Conservation (phyloP, 768 basidiomycete genomes). For the Lepiota venenata region DNA sequence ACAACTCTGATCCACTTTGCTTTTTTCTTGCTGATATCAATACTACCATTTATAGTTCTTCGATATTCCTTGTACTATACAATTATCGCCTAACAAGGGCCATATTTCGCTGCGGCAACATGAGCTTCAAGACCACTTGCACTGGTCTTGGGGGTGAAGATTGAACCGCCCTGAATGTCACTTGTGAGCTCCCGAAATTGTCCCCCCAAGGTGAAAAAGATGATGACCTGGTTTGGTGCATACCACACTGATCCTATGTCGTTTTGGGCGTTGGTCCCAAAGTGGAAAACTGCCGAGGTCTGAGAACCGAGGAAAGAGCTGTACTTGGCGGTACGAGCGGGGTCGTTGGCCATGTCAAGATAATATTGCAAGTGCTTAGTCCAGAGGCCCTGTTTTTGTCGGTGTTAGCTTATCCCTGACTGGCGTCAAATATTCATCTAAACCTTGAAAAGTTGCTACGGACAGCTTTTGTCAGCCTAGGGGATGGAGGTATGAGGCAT, state of each 20-base stretch:
- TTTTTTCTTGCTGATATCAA: conserved; percentile 4
- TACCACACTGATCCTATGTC: conserved; percentile 49
- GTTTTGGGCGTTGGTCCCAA: conserved; percentile 32
- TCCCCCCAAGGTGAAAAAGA: background rate
- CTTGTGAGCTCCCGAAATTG: background rate
- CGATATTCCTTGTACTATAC: conserved; percentile 5
- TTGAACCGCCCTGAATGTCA: conserved; percentile 32
- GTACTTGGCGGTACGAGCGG: conserved; percentile 42
- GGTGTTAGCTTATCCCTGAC: background rate
- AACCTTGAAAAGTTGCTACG: conserved; percentile 44
- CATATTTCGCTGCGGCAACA: conserved; percentile 41
- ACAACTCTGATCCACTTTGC: background rate
- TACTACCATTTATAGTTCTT: conserved; percentile 9
- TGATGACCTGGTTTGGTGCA: conserved; percentile 33
- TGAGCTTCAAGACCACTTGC: conserved; percentile 41
- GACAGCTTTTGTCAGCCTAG: background rate
- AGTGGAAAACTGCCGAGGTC: conserved; percentile 39
- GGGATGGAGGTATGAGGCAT: background rate
- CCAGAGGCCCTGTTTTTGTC: conserved; percentile 39
- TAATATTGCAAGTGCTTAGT: conserved; percentile 50
- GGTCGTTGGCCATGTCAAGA: conserved; percentile 41
- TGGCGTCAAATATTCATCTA: background rate
- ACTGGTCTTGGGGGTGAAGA: conserved; percentile 42
- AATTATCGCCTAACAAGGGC: conserved; percentile 25
- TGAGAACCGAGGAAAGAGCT: conserved; percentile 36